Percentiles rank a stretch among this genome's conserved stretches.
Evolutionary conservation across 2,329 filamentous ascomycete species (phyloP).

Genomic region (Fusarium compactum): DNA sequence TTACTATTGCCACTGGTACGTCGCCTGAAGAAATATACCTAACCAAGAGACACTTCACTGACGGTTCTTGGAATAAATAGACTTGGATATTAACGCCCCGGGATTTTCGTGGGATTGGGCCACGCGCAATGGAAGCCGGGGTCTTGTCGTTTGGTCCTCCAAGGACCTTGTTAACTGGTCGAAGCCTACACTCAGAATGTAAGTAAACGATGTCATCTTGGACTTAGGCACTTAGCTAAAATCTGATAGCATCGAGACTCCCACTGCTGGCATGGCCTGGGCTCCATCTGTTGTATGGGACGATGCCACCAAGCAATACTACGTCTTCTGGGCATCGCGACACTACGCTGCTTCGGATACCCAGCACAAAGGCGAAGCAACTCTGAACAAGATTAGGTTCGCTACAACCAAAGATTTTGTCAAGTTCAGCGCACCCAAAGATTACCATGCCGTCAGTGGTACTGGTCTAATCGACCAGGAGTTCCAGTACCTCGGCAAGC

Average conservation of each 20-base stretch:
- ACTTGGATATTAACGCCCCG: conserved; percentile 52
- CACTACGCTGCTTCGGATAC: conserved; percentile 59
- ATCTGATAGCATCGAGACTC: conserved; percentile 48
- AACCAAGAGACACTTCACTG: neutral
- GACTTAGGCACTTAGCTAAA: neutral
- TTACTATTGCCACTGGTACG: conserved; percentile 53
- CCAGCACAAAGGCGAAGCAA: conserved; percentile 58
- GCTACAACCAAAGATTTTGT: conserved; percentile 64
- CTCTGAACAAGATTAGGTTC: conserved; percentile 60
- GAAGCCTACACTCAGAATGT: conserved; percentile 34
- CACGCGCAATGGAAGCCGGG: conserved; percentile 52
- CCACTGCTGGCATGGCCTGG: conserved; percentile 55
- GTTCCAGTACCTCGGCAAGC: conserved; percentile 58
- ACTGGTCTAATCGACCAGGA: conserved; percentile 64
- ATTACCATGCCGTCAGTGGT: conserved; percentile 56
- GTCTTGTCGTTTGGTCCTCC: conserved; percentile 55
- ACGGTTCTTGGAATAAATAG: conserved; percentile 36
- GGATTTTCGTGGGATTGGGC: conserved; percentile 54
- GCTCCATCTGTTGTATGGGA: conserved; percentile 55
- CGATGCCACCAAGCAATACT: conserved; percentile 54
- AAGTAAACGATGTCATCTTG: neutral
- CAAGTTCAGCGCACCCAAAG: conserved; percentile 58
- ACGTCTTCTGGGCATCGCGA: conserved; percentile 62
- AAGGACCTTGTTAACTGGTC: conserved; percentile 54
- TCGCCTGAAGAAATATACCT: rapidly evolving